These are phyloP conservation scores for Salvia rosmarinus DNA, from an alignment of 257 asterid species.

Conservation along the genomic window DNA sequence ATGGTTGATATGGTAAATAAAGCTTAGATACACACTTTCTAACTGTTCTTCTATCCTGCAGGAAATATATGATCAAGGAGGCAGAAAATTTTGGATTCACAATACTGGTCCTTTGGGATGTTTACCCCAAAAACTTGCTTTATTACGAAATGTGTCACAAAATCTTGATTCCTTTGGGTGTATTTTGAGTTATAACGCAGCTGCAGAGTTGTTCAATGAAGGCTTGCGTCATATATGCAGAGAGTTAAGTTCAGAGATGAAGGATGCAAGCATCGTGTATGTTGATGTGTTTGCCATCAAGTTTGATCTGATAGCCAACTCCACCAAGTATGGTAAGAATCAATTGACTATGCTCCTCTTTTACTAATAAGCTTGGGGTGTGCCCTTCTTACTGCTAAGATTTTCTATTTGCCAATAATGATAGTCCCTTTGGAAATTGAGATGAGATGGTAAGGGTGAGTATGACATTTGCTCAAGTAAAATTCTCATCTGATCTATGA, in stretches of 20 bases:
- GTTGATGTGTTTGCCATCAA: conserved; percentile 83
- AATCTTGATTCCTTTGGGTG: conserved; percentile 72
- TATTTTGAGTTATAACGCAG: conserved; percentile 60
- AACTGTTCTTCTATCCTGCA: conserved; percentile 36
- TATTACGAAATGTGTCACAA: conserved; percentile 40
- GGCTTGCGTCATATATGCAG: conserved; percentile 55
- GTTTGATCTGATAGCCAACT: conserved; percentile 73
- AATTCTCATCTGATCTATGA: neutral
- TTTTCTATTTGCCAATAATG: neutral
- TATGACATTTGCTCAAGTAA: too few species aligned
- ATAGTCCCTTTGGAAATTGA: neutral
- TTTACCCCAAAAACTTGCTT: conserved; percentile 70
- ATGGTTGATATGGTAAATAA: conserved; percentile 13
- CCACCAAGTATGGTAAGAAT: conserved; percentile 58
- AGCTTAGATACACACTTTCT: neutral
- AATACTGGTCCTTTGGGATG: conserved; percentile 95
- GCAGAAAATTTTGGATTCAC: conserved; percentile 88
- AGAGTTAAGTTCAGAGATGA: conserved; percentile 55
- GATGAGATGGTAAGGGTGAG: neutral
- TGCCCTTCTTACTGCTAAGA: too few species aligned
- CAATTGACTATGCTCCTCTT: neutral
- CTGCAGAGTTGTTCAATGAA: conserved; percentile 67
- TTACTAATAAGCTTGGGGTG: neutral
- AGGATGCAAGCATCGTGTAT: conserved; percentile 70
- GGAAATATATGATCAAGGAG: conserved; percentile 70